Conservation (phyloP, 177 flowering plant species). For the Vitis hybrid region DNA sequence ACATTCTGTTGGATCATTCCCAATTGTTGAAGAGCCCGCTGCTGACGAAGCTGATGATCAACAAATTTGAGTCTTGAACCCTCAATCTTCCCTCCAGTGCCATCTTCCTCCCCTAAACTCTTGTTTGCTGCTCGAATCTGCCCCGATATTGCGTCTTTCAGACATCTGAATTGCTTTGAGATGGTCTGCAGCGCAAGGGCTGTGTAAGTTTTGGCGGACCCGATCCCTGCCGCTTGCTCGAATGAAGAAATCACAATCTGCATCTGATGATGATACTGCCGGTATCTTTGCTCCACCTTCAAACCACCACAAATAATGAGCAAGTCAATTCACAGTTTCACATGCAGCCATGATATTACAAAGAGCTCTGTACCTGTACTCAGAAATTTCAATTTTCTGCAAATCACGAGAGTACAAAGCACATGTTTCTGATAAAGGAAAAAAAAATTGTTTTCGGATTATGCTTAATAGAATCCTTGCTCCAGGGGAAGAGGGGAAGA, state of each 20-base stretch:
- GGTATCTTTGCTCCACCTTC: slow-evolving; percentile 94
- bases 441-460: background rate
- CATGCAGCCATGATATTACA: too few species aligned
- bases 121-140: slow-evolving; percentile 63
- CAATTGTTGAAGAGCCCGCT: slow-evolving; percentile 86
- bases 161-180: slow-evolving; percentile 83
- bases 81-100: slow-evolving; percentile 43
- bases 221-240: slow-evolving; percentile 81
- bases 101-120: slow-evolving; percentile 78
- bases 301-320: background rate
- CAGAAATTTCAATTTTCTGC: background rate
- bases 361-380: background rate
- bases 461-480: background rate
- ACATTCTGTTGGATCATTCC: slow-evolving; percentile 97
- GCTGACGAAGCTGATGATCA: slow-evolving; percentile 83
- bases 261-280: slow-evolving; percentile 96
- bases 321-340: background rate
- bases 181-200: slow-evolving; percentile 86
- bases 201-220: slow-evolving; percentile 86
- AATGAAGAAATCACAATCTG: slow-evolving; percentile 76
- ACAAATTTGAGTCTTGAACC: slow-evolving; percentile 76
- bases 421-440: background rate
- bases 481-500: background rate
- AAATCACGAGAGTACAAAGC: background rate
- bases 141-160: slow-evolving; percentile 74